A percentile compares a stretch with the other conserved stretches of the same genome.
These are phyloP conservation scores for Epichloe gansuensis DNA, from an alignment of 2,329 filamentous ascomycete species.

Conservation along the genomic window DNA sequence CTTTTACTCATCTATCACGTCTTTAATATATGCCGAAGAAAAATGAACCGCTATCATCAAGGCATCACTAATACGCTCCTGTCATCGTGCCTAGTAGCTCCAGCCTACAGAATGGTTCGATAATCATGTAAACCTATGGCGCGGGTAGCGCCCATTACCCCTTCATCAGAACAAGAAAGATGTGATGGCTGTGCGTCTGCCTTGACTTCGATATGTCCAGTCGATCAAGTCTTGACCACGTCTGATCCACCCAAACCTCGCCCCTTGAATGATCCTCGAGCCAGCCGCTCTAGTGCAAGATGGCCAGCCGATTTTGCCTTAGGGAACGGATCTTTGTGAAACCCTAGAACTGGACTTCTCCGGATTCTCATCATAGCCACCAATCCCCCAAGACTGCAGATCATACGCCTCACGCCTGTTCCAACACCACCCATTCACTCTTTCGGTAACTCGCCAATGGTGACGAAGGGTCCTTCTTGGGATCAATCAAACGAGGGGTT, in stretches of 20 bases:
- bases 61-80: background rate
- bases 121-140: background rate
- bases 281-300: background rate
- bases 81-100: background rate
- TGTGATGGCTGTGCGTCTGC: background rate
- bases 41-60: background rate
- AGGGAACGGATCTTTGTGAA: background rate
- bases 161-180: background rate
- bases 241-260: too few species aligned
- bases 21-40: background rate
- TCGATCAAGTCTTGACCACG: too few species aligned
- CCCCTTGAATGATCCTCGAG: too few species aligned
- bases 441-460: constrained; percentile 30
- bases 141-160: background rate
- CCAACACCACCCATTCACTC: constrained; percentile 42
- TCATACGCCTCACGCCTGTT: constrained; percentile 23
- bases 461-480: constrained; percentile 16
- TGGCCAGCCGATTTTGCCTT: background rate
- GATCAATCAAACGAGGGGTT: constrained; percentile 35
- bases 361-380: background rate
- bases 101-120: background rate
- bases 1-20: background rate
- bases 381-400: background rate
- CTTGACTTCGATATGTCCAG: background rate
- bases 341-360: background rate